Evolutionary conservation across 2,329 filamentous ascomycete genomes (phyloP).

Genomic region (Colletotrichum orchidophilum): DNA sequence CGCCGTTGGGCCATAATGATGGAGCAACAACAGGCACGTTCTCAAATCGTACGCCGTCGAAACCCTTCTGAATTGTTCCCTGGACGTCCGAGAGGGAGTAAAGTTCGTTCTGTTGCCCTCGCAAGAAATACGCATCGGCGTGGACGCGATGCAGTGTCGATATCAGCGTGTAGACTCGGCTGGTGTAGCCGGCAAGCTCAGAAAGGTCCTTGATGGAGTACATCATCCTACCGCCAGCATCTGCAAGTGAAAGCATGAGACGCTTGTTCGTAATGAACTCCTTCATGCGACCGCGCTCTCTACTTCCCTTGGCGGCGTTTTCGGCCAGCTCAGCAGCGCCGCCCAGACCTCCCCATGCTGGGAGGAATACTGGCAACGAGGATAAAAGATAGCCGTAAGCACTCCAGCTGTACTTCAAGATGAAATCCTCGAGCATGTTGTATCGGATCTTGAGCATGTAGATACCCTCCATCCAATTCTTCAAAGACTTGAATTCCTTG

Average conservation of each 20-base stretch:
- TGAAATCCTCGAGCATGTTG: conserved; percentile 98
- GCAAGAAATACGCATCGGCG: conserved; percentile 84
- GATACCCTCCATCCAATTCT: conserved; percentile 97
- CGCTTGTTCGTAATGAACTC: conserved; percentile 99
- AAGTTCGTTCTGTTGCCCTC: conserved; percentile 76
- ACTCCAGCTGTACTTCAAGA: conserved; percentile 98
- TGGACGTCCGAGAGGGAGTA: conserved; percentile 93
- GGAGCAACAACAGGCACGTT: conserved; percentile 94
- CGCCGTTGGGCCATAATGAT: conserved; percentile 85
- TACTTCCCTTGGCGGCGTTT: conserved; percentile 59
- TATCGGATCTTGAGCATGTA: conserved; percentile 98
- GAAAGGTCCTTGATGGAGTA: conserved; percentile 99
- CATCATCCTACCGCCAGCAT: conserved; percentile 98
- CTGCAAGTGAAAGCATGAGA: conserved; percentile 95
- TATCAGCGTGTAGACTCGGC: conserved; percentile 93
- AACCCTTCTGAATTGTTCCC: conserved; percentile 93
- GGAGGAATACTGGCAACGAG: conserved; percentile 91
- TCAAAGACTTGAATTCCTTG: conserved; percentile 90
- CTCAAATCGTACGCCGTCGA: conserved; percentile 92
- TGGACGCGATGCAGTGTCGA: conserved; percentile 94
- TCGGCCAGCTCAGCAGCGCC: conserved; percentile 74
- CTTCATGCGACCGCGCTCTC: conserved; percentile 91
- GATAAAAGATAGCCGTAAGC: conserved; percentile 96
- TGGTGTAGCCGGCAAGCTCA: conserved; percentile 95
- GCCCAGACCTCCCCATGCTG: conserved; percentile 89